Conservation (phyloP, 2,329 filamentous ascomycete genomes). For the Beauveria sp. region DNA sequence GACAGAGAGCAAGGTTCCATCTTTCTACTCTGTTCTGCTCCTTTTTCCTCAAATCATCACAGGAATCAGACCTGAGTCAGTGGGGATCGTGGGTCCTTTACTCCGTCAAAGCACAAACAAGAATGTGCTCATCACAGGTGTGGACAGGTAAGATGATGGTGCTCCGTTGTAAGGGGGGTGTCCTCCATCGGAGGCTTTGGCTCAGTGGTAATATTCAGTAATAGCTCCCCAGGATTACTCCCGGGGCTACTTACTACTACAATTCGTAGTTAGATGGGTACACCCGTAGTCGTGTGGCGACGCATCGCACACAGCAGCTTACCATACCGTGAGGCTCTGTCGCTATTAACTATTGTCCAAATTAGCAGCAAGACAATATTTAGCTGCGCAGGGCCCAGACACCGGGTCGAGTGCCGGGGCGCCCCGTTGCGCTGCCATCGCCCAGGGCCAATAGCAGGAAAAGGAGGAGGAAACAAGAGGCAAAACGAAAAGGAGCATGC, state of each 20-base stretch:
- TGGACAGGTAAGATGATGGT: conserved; percentile 1
- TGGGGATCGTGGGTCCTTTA: conserved; percentile 2
- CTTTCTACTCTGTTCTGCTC: neutral
- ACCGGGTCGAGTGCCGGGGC: neutral
- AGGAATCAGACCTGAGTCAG: neutral
- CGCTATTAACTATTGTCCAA: neutral
- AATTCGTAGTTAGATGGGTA: too few species aligned
- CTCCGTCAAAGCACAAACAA: conserved; percentile 6
- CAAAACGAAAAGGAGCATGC: neutral
- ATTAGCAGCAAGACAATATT: neutral
- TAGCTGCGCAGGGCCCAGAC: neutral
- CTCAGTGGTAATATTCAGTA: neutral
- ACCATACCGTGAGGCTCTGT: too few species aligned
- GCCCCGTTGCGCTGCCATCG: conserved; percentile 1
- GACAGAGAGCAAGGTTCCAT: neutral
- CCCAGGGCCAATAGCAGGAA: neutral
- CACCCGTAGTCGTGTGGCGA: too few species aligned
- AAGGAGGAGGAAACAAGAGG: neutral
- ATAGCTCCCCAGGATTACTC: too few species aligned
- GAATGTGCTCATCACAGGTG: conserved; percentile 1
- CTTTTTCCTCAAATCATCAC: neutral
- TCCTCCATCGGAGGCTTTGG: neutral
- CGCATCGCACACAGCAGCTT: neutral
- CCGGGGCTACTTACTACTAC: too few species aligned
- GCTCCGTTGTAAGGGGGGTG: neutral